Conservation (phyloP, 2,329 filamentous ascomycete genomes). For the Ceratocystis variospora region DNA sequence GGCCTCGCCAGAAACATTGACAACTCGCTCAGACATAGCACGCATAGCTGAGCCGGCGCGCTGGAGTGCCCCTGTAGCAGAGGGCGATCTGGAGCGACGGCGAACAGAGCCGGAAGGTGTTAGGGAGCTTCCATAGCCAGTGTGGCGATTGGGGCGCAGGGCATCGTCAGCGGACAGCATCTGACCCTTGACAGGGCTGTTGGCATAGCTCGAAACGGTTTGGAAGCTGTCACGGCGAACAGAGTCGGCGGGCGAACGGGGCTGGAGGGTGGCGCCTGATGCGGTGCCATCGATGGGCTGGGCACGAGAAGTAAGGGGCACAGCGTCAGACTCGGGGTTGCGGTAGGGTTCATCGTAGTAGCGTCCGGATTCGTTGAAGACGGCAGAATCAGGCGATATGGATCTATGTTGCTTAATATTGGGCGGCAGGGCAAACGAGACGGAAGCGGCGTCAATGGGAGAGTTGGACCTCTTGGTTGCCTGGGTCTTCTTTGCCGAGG, state of each 20-base stretch:
- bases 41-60: constrained; percentile 64
- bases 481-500: constrained; percentile 17
- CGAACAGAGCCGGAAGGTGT: constrained; percentile 34
- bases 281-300: constrained; percentile 35
- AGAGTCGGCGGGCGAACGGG: constrained; percentile 28
- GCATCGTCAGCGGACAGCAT: constrained; percentile 19
- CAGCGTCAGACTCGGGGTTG: constrained; percentile 21
- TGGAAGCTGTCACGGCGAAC: constrained; percentile 43
- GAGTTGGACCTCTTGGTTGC: constrained; percentile 25
- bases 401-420: constrained; percentile 30
- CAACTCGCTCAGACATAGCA: constrained; percentile 90
- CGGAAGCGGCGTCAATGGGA: constrained; percentile 38
- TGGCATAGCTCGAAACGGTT: constrained; percentile 41
- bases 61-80: constrained; percentile 49
- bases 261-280: constrained; percentile 30
- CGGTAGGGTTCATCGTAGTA: constrained; percentile 16
- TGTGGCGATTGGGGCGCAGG: constrained; percentile 17
- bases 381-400: constrained; percentile 23
- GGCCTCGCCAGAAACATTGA: constrained; percentile 89
- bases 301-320: constrained; percentile 42
- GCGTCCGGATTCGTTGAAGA: neutral
- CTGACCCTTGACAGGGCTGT: constrained; percentile 31
- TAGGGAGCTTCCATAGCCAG: constrained; percentile 41
- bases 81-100: constrained; percentile 47
- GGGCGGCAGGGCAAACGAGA: constrained; percentile 43